Evolutionary conservation across 306 rosid genomes (phyloP).

Genomic region (Argentina anserina): DNA sequence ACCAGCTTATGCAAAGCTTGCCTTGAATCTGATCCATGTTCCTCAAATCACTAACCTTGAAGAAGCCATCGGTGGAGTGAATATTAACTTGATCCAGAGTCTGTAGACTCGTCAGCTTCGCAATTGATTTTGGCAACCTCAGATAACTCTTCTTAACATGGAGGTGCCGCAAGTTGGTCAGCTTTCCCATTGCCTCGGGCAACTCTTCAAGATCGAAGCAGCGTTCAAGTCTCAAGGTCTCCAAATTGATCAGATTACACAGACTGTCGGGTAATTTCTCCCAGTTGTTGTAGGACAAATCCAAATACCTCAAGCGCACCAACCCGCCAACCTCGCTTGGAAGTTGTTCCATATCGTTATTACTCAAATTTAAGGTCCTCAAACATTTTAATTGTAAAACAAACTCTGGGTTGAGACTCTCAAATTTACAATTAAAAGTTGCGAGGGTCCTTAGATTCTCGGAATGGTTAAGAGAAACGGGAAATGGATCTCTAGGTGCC

Average conservation of each 20-base stretch:
- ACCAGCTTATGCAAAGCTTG: rapidly evolving
- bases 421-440: rapidly evolving
- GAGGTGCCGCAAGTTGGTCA: conserved; percentile 2
- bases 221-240: neutral
- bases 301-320: neutral
- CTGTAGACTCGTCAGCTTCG: neutral
- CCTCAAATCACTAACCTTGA: neutral
- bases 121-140: neutral
- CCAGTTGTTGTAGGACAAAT: rapidly evolving
- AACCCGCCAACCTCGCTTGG: neutral
- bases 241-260: neutral
- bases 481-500: neutral
- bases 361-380: conserved; percentile 5
- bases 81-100: neutral
- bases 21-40: neutral
- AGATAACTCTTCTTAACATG: neutral
- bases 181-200: neutral
- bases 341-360: neutral
- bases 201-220: rapidly evolving
- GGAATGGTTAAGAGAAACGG: neutral
- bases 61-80: neutral
- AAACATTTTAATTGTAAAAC: neutral
- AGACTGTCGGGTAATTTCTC: neutral
- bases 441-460: neutral
- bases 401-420: rapidly evolving